Evolutionary conservation across 2,329 filamentous ascomycete genomes (phyloP).

Genomic region (Fusarium xyrophilum): DNA sequence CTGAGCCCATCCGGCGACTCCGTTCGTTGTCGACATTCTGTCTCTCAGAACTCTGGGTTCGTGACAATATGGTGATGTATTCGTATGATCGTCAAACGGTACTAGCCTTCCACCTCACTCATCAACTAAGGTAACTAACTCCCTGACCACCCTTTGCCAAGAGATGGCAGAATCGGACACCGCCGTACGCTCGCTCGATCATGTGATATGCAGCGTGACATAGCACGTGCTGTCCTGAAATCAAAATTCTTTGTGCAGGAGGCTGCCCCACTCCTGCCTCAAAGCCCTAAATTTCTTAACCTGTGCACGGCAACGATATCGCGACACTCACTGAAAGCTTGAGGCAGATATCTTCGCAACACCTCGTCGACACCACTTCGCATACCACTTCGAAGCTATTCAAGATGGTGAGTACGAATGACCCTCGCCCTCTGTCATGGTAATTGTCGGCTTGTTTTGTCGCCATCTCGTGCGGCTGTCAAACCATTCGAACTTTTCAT

Average conservation of each 20-base stretch:
- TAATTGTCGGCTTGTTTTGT: slow-evolving; percentile 27
- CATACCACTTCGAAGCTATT: slow-evolving; percentile 52
- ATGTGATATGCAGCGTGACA: slow-evolving; percentile 35
- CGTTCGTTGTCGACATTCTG: slow-evolving; percentile 58
- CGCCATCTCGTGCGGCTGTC: slow-evolving; percentile 20
- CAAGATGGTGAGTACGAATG: slow-evolving; percentile 57
- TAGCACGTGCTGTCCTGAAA: slow-evolving; percentile 42
- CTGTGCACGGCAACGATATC: slow-evolving; percentile 49
- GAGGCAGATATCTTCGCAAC: slow-evolving; percentile 46
- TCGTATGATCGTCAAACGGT: slow-evolving; percentile 15
- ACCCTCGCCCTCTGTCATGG: slow-evolving; percentile 24
- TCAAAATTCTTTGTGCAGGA: slow-evolving; percentile 37
- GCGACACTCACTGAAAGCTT: slow-evolving; percentile 47
- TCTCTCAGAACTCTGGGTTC: slow-evolving; percentile 11
- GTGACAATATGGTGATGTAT: slow-evolving; percentile 22
- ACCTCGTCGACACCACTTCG: slow-evolving; percentile 51
- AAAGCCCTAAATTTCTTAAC: slow-evolving; percentile 49
- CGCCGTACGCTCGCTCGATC: slow-evolving; percentile 23
- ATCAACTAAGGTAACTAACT: slow-evolving; percentile 20
- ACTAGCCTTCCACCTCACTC: slow-evolving; percentile 18
- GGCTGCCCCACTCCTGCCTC: slow-evolving; percentile 35
- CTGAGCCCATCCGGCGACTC: slow-evolving; percentile 83
- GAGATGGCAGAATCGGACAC: slow-evolving; percentile 41
- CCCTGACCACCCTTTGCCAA: slow-evolving; percentile 40
- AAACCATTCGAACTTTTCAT: slow-evolving; percentile 29